Conservation (phyloP, 1,284 basidiomycete species). For the Ustilago hordei region DNA sequence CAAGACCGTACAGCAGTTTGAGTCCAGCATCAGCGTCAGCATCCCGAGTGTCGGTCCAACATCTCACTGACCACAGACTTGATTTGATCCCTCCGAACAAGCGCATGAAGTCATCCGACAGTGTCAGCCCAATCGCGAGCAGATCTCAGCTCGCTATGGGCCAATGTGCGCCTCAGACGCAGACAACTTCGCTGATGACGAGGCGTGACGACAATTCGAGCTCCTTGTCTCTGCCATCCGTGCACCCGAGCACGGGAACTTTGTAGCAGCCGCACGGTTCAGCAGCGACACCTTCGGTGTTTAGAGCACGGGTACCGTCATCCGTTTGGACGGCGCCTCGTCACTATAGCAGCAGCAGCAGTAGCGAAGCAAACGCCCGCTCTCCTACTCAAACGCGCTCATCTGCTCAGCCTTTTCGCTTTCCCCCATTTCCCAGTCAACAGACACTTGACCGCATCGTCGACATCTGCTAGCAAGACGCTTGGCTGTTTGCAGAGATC, state of each 20-base stretch:
- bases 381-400: neutral
- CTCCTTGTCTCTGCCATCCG: neutral
- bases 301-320: neutral
- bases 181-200: neutral
- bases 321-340: slow-evolving; percentile 7
- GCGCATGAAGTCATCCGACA: slow-evolving; percentile 7
- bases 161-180: neutral
- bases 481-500: slow-evolving; percentile 29
- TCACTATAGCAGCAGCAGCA: slow-evolving; percentile 9
- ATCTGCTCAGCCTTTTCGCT: neutral
- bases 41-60: slow-evolving; percentile 4
- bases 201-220: slow-evolving; percentile 1
- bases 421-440: slow-evolving; percentile 13
- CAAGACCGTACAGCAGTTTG: neutral
- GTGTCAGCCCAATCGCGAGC: neutral
- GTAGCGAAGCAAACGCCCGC: neutral
- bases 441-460: slow-evolving; percentile 20
- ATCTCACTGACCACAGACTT: neutral
- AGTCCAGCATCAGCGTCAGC: neutral
- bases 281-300: slow-evolving; percentile 2
- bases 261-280: neutral
- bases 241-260: neutral
- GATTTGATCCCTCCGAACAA: slow-evolving; percentile 4
- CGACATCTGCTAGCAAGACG: slow-evolving; percentile 9
- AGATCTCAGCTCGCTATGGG: slow-evolving; percentile 1